A percentile compares a stretch with the other conserved stretches of the same genome.
Conservation (phyloP, 306 rosid genomes). For the Echinosophora koreensis region DNA sequence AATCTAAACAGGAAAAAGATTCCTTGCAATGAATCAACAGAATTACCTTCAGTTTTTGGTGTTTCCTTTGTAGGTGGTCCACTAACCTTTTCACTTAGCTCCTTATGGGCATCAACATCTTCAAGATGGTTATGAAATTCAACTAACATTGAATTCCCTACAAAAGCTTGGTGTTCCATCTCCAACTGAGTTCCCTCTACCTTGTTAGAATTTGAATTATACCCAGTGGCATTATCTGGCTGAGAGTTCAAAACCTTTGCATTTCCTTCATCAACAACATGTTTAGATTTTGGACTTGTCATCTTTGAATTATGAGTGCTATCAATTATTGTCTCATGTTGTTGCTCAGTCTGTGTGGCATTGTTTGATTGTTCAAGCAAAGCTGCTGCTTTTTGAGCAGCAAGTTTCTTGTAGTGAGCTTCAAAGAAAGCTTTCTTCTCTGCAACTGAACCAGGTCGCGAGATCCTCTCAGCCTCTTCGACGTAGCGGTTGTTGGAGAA, state of each 20-base stretch:
- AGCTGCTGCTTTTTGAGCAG: conserved; percentile 79
- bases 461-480: conserved; percentile 88
- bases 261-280: conserved; percentile 44
- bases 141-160: conserved; percentile 48
- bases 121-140: conserved; percentile 52
- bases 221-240: conserved; percentile 30
- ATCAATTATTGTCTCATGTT: conserved; percentile 25
- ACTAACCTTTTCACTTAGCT: conserved; percentile 49
- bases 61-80: conserved; percentile 54
- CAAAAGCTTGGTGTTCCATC: conserved; percentile 44
- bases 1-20: conserved; percentile 1
- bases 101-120: conserved; percentile 47
- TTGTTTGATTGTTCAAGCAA: conserved; percentile 74
- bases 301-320: conserved; percentile 15
- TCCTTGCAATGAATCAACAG: neutral
- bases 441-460: conserved; percentile 92
- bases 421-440: conserved; percentile 99
- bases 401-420: conserved; percentile 94
- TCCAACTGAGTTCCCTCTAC: conserved; percentile 47
- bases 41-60: conserved; percentile 59
- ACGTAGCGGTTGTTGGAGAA: conserved; percentile 90
- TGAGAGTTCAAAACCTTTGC: conserved; percentile 31
- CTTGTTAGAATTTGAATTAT: conserved; percentile 41
- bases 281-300: conserved; percentile 40
- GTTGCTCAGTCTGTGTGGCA: conserved; percentile 35